phyloP scores from a whole-genome alignment of 2,329 filamentous ascomycete species.

The Zelopaecilomyces penicillatus region DNA sequence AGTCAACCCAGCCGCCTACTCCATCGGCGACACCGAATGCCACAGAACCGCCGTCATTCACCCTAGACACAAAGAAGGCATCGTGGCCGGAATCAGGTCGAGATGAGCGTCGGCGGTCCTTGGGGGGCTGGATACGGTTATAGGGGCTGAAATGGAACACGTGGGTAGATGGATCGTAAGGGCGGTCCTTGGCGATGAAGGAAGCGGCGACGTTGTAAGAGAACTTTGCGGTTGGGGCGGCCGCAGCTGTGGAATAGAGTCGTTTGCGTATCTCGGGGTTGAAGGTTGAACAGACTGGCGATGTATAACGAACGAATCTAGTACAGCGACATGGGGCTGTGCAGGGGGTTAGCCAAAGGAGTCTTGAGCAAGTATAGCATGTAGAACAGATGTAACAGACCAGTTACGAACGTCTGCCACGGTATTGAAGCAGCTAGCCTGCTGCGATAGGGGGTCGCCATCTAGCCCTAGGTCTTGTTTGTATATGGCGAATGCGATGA shows the following conservation, averaged over 20 bases:
- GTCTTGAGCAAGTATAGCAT: background rate
- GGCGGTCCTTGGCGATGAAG: slow-evolving; percentile 63
- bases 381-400: background rate
- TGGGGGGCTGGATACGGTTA: slow-evolving; percentile 46
- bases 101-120: slow-evolving; percentile 23
- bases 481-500: background rate
- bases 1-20: slow-evolving; percentile 90
- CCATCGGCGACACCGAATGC: slow-evolving; percentile 90
- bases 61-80: slow-evolving; percentile 81
- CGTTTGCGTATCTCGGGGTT: background rate
- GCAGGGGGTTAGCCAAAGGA: slow-evolving; percentile 1
- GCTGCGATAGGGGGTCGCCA: slow-evolving; percentile 12
- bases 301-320: slow-evolving; percentile 7
- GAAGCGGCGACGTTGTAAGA: slow-evolving; percentile 66
- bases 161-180: slow-evolving; percentile 60
- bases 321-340: background rate
- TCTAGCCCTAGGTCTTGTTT: slow-evolving; percentile 6
- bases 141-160: slow-evolving; percentile 65
- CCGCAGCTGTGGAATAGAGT: slow-evolving; percentile 15
- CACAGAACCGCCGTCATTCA: slow-evolving; percentile 64
- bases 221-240: slow-evolving; percentile 32
- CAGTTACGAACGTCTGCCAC: slow-evolving; percentile 11
- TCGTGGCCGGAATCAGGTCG: slow-evolving; percentile 83
- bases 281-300: slow-evolving; percentile 2
- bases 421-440: slow-evolving; percentile 12